phyloP scores from a whole-genome alignment of 305 asterid species.

The Fraxinus baroniana region DNA sequence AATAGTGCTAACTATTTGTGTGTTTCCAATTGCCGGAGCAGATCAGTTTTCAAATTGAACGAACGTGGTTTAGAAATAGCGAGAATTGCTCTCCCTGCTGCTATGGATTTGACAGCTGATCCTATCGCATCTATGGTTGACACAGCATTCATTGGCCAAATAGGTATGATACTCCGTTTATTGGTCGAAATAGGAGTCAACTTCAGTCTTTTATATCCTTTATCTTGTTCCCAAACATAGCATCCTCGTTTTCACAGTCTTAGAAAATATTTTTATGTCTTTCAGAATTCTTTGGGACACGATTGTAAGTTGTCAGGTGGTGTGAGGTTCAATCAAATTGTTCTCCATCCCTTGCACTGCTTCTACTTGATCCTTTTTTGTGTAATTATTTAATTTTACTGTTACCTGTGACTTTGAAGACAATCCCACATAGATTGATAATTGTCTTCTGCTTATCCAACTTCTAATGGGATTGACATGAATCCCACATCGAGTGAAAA shows the following conservation, averaged over 20 bases:
- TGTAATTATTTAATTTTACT: not conserved
- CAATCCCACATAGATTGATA: not conserved
- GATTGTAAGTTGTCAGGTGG: not conserved
- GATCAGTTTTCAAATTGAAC: conserved; percentile 58
- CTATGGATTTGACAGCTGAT: conserved; percentile 80
- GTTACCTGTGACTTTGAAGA: not conserved
- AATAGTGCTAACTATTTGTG: not conserved
- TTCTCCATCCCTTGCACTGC: not conserved
- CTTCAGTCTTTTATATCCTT: not conserved
- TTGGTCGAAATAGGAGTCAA: not conserved
- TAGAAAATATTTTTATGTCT: not conserved
- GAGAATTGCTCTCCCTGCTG: conserved; percentile 67
- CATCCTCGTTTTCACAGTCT: not conserved
- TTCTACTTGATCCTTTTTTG: not conserved
- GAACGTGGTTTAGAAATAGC: conserved; percentile 70
- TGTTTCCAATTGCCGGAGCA: conserved; percentile 22
- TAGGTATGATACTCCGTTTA: conserved; percentile 37
- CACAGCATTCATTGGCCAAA: conserved; percentile 77
- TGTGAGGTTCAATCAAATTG: not conserved
- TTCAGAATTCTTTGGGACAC: not conserved
- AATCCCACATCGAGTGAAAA: not conserved
- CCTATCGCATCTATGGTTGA: conserved; percentile 83
- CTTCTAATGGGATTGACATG: not conserved
- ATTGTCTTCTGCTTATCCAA: not conserved
- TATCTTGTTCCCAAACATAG: not conserved